A percentile compares a stretch with the other conserved stretches of the same genome.
Evolutionary conservation across 305 asterid genomes (phyloP).

Genomic region (Fraxinus nigra): DNA sequence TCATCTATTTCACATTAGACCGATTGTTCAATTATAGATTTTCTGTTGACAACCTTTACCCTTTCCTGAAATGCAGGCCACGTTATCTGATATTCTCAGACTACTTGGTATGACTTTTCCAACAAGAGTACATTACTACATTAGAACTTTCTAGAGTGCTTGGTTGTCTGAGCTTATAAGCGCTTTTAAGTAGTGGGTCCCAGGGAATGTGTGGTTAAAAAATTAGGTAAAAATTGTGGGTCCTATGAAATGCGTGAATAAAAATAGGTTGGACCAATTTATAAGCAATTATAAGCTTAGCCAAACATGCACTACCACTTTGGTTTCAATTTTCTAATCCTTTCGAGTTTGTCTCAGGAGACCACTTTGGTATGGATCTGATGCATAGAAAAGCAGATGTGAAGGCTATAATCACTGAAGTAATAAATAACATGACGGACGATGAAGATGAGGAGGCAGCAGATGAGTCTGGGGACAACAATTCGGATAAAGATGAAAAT

Average conservation of each 20-base stretch:
- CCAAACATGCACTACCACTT: neutral
- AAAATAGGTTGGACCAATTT: neutral
- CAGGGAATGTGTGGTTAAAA: neutral
- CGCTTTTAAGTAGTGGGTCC: neutral
- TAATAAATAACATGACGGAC: conserved; percentile 40
- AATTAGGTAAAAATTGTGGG: neutral
- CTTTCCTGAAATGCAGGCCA: neutral
- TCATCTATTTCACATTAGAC: neutral
- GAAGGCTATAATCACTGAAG: conserved; percentile 45
- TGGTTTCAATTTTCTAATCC: neutral
- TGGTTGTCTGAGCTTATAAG: neutral
- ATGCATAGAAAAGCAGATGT: conserved; percentile 44
- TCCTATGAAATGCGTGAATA: neutral
- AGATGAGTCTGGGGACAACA: conserved; percentile 20
- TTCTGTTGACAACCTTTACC: neutral
- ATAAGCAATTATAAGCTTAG: neutral
- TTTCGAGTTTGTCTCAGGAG: neutral
- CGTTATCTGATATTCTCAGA: neutral
- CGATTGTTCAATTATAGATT: neutral
- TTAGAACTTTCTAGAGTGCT: neutral
- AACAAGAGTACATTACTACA: neutral
- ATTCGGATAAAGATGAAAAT: conserved; percentile 13
- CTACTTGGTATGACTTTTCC: neutral
- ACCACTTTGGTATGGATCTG: conserved; percentile 32
- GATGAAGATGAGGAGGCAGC: conserved; percentile 37